Conservation (phyloP, 1,284 basidiomycete genomes). For the Pterula multifida region DNA sequence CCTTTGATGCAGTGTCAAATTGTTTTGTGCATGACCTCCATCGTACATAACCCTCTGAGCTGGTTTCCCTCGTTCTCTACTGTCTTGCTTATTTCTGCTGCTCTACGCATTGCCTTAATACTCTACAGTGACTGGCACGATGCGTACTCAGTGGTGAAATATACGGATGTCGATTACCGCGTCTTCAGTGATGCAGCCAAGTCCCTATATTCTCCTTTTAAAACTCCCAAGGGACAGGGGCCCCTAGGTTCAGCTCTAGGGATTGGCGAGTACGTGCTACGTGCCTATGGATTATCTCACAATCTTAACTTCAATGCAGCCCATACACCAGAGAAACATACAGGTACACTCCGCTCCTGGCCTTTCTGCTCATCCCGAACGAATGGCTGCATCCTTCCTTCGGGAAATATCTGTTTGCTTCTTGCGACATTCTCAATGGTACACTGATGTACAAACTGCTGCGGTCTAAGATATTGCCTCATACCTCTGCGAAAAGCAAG, state of each 20-base stretch:
- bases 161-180: slow-evolving; percentile 94
- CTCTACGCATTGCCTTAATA: slow-evolving; percentile 61
- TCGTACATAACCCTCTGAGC: neutral
- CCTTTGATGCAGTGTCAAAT: no score
- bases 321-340: slow-evolving; percentile 93
- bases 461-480: slow-evolving; percentile 33
- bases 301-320: slow-evolving; percentile 27
- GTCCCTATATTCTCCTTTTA: slow-evolving; percentile 43
- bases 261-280: slow-evolving; percentile 54
- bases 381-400: slow-evolving; percentile 68
- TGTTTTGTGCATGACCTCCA: neutral
- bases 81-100: slow-evolving; percentile 40
- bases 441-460: slow-evolving; percentile 66
- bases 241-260: slow-evolving; percentile 33
- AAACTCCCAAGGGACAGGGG: slow-evolving; percentile 46
- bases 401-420: slow-evolving; percentile 85
- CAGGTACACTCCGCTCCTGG: slow-evolving; percentile 91
- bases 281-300: slow-evolving; percentile 9
- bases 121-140: slow-evolving; percentile 87
- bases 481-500: slow-evolving; percentile 1
- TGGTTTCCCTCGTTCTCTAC: slow-evolving; percentile 32
- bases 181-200: slow-evolving; percentile 89
- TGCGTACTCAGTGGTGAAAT: slow-evolving; percentile 72
- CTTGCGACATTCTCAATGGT: slow-evolving; percentile 79
- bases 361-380: slow-evolving; percentile 75